Base-by-base conservation (phyloP, 2,329 filamentous ascomycete species). In the Colletotrichum tofieldiae region DNA sequence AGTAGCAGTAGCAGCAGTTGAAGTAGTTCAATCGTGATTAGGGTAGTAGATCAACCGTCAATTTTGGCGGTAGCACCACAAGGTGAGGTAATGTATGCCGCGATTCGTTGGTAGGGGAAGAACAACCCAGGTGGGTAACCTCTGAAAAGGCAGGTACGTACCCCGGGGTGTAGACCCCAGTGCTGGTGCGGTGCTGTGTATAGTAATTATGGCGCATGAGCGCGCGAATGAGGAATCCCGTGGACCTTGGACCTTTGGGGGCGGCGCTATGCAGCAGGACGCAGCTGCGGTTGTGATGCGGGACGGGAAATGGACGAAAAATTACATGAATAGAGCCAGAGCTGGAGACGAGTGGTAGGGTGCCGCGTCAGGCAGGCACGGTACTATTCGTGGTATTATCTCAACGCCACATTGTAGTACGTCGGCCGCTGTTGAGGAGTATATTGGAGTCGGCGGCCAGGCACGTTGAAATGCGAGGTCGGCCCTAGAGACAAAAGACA, bases 291-390 rank as follows among this genome's bases (percentile, higher is more conserved):
- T 49, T 55, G 11, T 59, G 56, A 52, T 51, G 68, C 56, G 65
- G 65, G 64, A 71, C 64, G 51, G 14, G 29, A 51, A 26, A 49
- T 23, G 14, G 16, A 16, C 6, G 26, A 54, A 9, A 47, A 43
- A 37, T 43, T 23, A 20, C 26, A 26, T 55, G 29, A 56, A 64
- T 41, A 47, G 16, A 43, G 43, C 6, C 52, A 32, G 55, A 52
- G 18, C 26, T 67, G 39, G 58, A 49, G 59, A 59, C 47, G 43
- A 59, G 58, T 69, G 65, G 58, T 54, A 29, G 63, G 65, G 45
- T 64, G 69, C 65, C 52, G 69, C 69, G 69, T 68, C 69, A 72
- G 69, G 65, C 59, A 69, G 41, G 52, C 39, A 60, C 20, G 65
- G 52, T 59, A 55, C 37, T 69, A 47, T 52, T 58, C 61, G 55